A percentile compares a stretch with the other conserved stretches of the same genome.
Evolutionary conservation across 148 eudicot genomes (phyloP).

Genomic region (Camellia sinensis): DNA sequence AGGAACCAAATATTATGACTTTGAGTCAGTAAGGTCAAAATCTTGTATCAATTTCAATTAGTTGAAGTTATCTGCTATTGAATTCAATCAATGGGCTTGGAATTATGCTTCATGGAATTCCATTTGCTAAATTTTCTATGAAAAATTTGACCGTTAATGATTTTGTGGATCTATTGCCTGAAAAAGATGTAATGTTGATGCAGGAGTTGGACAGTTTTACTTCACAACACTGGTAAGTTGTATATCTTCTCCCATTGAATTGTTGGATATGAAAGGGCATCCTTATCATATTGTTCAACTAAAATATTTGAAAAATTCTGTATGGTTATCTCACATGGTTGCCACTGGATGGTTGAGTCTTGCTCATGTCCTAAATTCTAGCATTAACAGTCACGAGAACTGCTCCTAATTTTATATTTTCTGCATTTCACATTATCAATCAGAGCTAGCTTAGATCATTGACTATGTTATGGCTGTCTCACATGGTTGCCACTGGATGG

Average conservation of each 20-base stretch:
- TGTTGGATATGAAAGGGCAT: neutral
- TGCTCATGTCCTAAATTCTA: neutral
- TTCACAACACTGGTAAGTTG: constrained; percentile 19
- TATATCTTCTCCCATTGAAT: neutral
- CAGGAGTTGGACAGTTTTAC: constrained; percentile 15
- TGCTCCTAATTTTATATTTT: neutral
- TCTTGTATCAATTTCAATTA: neutral
- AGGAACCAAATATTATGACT: neutral
- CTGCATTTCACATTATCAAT: neutral
- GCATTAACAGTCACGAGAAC: neutral
- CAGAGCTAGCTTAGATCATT: neutral
- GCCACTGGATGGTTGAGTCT: neutral
- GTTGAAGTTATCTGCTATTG: neutral
- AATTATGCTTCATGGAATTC: neutral
- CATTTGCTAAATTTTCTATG: constrained; percentile 7
- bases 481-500: constrained; percentile 1
- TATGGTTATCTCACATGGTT: neutral
- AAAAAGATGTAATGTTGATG: neutral
- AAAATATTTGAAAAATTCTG: too few species aligned
- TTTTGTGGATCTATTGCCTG: constrained; percentile 8
- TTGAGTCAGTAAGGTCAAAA: neutral
- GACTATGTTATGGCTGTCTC: neutral
- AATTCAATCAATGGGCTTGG: neutral
- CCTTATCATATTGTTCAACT: neutral
- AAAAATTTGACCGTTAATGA: neutral